Percentiles rank a stretch among this genome's conserved stretches.
Evolutionary conservation across 345 rosid species (phyloP).

Genomic region (Ceriops zippeliana): DNA sequence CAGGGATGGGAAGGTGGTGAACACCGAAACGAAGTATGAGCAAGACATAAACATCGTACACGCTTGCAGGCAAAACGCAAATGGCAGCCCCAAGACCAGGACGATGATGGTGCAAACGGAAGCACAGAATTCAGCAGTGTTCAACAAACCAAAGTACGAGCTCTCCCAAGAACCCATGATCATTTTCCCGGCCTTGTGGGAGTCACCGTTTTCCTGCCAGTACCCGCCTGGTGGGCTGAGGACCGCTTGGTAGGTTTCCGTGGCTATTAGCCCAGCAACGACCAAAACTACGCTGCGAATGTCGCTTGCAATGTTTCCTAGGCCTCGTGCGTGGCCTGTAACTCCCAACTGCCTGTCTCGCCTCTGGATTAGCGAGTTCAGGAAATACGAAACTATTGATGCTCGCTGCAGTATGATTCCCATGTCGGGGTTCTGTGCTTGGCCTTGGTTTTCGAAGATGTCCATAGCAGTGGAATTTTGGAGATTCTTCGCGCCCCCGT

Average conservation of each 20-base stretch:
- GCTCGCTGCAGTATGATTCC: neutral
- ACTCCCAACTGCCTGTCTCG: neutral
- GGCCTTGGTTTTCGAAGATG: neutral
- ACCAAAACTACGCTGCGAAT: neutral
- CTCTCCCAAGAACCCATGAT: too few species aligned
- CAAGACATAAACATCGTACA: conserved; percentile 4
- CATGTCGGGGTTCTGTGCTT: neutral
- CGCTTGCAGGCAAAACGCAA: conserved; percentile 1
- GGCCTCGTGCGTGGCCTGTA: neutral
- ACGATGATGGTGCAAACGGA: conserved; percentile 11
- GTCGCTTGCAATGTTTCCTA: neutral
- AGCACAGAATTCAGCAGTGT: conserved; percentile 3
- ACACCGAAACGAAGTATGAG: conserved; percentile 2
- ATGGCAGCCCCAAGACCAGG: conserved; percentile 14
- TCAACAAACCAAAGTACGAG: neutral
- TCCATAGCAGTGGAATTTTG: neutral
- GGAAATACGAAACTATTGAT: neutral
- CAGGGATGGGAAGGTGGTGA: neutral
- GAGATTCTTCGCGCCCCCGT: neutral
- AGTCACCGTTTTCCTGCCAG: too few species aligned
- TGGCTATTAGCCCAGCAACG: too few species aligned
- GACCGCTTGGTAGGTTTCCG: too few species aligned
- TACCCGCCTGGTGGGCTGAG: too few species aligned
- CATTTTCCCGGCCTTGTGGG: too few species aligned
- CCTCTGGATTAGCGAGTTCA: neutral